These are phyloP conservation scores for Hypoxylon sp. DNA, from an alignment of 2,329 filamentous ascomycete species.

Conservation along the genomic window DNA sequence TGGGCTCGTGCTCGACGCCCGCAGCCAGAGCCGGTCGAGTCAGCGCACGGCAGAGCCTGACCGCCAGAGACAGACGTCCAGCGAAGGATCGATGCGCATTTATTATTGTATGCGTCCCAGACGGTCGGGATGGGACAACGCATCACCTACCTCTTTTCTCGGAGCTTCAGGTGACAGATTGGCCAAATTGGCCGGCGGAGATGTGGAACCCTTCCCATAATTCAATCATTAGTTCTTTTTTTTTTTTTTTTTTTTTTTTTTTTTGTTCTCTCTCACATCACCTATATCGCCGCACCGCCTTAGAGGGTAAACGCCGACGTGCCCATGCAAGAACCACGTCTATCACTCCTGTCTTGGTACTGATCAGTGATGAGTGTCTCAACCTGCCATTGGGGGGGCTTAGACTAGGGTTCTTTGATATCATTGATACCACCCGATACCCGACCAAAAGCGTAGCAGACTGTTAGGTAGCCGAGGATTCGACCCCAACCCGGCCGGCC, in stretches of 20 bases:
- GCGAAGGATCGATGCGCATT: slow-evolving; percentile 34
- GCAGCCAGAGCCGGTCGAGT: slow-evolving; percentile 17
- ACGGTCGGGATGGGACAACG: slow-evolving; percentile 37
- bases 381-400: slow-evolving; percentile 35
- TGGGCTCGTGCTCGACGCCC: slow-evolving; percentile 32
- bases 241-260: slow-evolving; percentile 1
- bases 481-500: slow-evolving; percentile 19
- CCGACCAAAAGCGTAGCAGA: slow-evolving; percentile 18
- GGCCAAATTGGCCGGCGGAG: neutral
- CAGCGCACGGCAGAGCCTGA: slow-evolving; percentile 11
- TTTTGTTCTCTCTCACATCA: slow-evolving; percentile 2
- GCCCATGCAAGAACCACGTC: slow-evolving; percentile 22
- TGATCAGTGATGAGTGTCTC: slow-evolving; percentile 15
- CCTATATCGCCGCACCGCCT: slow-evolving; percentile 13
- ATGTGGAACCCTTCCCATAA: neutral
- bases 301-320: slow-evolving; percentile 21
- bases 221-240: no score
- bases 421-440: slow-evolving; percentile 29
- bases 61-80: slow-evolving; percentile 10
- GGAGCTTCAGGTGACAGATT: slow-evolving; percentile 4
- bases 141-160: slow-evolving; percentile 21
- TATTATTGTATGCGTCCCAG: slow-evolving; percentile 36
- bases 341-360: slow-evolving; percentile 27
- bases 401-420: slow-evolving; percentile 16
- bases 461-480: slow-evolving; percentile 19